Evolutionary conservation across 495 filamentous ascomycete species (phyloP).

Genomic region (Talaromyces liani): DNA sequence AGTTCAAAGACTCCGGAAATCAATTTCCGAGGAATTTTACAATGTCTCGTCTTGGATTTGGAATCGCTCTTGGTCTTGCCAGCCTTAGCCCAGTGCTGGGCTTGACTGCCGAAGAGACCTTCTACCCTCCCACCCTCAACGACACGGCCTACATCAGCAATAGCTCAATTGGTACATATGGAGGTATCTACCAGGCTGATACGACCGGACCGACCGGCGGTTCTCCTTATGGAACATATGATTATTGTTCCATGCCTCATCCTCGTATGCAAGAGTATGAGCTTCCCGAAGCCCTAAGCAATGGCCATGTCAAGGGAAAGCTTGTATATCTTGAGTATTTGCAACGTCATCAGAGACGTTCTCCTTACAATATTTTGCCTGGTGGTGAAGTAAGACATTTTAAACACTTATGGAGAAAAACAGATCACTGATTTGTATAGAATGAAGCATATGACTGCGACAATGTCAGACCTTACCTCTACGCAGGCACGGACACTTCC

Average conservation of each 20-base stretch:
- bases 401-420: background rate
- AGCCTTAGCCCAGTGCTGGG: background rate
- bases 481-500: conserved; percentile 18
- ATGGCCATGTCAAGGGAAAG: conserved; percentile 21
- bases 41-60: conserved; percentile 1
- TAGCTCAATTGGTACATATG: conserved; percentile 30
- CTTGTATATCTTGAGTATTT: conserved; percentile 35
- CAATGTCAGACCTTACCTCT: conserved; percentile 31
- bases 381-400: conserved; percentile 27
- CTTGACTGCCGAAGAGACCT: conserved; percentile 21
- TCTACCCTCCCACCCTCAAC: conserved; percentile 32
- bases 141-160: conserved; percentile 32
- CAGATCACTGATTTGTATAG: conserved; percentile 13
- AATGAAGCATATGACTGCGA: conserved; percentile 37
- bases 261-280: conserved; percentile 28
- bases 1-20: background rate
- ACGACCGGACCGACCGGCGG: conserved; percentile 20
- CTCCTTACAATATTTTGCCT: conserved; percentile 35
- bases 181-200: conserved; percentile 30
- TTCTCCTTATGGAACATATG: conserved; percentile 23
- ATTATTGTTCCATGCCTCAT: conserved; percentile 42
- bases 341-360: conserved; percentile 35
- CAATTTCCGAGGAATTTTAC: background rate
- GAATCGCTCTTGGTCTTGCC: background rate
- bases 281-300: conserved; percentile 21